Conservation (phyloP, 129 eudicot species). For the Artemisia annua region DNA sequence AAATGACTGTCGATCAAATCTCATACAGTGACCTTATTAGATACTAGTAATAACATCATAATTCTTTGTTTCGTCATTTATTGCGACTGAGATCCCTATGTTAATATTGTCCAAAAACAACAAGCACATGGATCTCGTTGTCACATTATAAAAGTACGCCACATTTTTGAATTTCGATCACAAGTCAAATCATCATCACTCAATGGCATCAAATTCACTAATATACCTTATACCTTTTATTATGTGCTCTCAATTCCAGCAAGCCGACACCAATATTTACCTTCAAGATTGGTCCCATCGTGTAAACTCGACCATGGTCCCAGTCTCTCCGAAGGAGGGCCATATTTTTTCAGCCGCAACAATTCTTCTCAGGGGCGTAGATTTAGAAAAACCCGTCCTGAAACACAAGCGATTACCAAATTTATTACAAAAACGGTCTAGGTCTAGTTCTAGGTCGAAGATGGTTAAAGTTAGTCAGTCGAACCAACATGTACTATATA, state of each 20-base stretch:
- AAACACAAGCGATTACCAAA: constrained; percentile 21
- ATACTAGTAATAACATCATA: too few species aligned
- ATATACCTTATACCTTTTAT: constrained; percentile 9
- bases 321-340: not conserved
- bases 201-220: constrained; percentile 27
- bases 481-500: not conserved
- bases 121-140: constrained; percentile 26
- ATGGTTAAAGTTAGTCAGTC: constrained; percentile 6
- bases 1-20: too few species aligned
- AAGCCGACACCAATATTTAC: constrained; percentile 12
- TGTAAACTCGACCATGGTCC: constrained; percentile 22
- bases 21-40: too few species aligned
- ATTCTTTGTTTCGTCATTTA: not conserved
- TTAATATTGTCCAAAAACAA: constrained; percentile 3
- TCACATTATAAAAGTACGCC: constrained; percentile 27
- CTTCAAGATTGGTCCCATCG: constrained; percentile 17
- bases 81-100: constrained; percentile 24
- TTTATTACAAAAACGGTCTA: constrained; percentile 4
- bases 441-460: not conserved
- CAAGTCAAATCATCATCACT: constrained; percentile 35
- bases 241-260: constrained; percentile 11
- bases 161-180: not conserved
- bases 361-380: not conserved
- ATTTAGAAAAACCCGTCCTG: not conserved
- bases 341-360: not conserved